Base-by-base conservation (phyloP, 139 green algal genomes). In the Medakamo hakoo region DNA sequence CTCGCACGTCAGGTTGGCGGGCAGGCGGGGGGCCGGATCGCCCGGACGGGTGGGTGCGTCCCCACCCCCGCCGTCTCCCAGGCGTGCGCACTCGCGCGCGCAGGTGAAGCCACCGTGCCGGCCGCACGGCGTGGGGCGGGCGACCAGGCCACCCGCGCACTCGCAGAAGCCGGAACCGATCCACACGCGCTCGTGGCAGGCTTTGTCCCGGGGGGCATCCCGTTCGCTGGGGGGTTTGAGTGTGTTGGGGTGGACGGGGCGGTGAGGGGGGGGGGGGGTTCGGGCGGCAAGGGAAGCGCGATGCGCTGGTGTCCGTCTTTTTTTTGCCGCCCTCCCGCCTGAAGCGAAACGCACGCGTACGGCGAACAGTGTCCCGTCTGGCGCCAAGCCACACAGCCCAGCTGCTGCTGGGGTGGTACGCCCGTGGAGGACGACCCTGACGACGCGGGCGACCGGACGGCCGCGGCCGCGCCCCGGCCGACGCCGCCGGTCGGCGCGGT, bases 131-230 rank as follows among this genome's bases (percentile, higher is more conserved):
- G 62, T 49, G 16, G 4, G 3, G 24, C 4, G 29, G 40, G 56
- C 64, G 4, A 60, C 64, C 24, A 55, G 24, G 3, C 55, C 59
- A 3, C 31, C 27, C 0, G 21, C 52, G 59, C 63, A 70, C 30
- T 70, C 58, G n/a, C 63, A 70, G 48, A 64, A 70, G 31, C 69
- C 62, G 30, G 69, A 57, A 30, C 58, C 61, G 21, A 32, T 64
- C 3, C 23, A 24, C 4, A 72, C 64, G 19, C 23, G 24, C 16
- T n/a, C 26, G 22, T 64, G 4, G 49, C 67, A 72, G 32, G 29
- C 27, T 24, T 27, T 62, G 26, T 72, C 67, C n/a, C 25, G 48
- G 5, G 32, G 31, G n/a, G 56, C 28, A 3, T 60, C 30, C 18
- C 67, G 57, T 18, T 32, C 22, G 25, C 67, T 72, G 55, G 40